phyloP scores from a whole-genome alignment of 2,329 filamentous ascomycete genomes.

The Fusarium pseudocircinatum region DNA sequence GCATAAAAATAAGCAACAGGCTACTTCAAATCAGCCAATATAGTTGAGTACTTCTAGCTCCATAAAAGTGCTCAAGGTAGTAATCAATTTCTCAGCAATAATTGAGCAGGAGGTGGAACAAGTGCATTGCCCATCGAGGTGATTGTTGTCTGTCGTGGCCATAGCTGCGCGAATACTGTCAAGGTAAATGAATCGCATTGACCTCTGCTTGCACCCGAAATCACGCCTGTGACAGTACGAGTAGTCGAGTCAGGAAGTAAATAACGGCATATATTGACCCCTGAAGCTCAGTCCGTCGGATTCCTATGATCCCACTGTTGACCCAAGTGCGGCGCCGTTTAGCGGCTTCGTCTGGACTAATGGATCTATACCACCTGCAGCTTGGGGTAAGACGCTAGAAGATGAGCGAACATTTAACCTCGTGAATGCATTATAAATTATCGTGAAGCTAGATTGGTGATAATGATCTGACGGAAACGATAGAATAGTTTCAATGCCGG shows the following conservation, averaged over 20 bases:
- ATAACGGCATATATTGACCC: slow-evolving; percentile 20
- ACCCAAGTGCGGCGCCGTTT: slow-evolving; percentile 20
- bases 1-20: background rate
- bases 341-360: slow-evolving; percentile 18
- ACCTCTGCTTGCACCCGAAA: slow-evolving; percentile 32
- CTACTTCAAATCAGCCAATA: slow-evolving; percentile 11
- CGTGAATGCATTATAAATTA: slow-evolving; percentile 4
- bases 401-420: slow-evolving; percentile 18
- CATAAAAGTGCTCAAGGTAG: background rate
- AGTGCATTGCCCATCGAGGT: background rate
- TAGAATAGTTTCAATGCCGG: slow-evolving; percentile 1
- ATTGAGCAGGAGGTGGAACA: background rate
- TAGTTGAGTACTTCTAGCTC: slow-evolving; percentile 14
- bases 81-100: slow-evolving; percentile 17
- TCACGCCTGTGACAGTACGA: slow-evolving; percentile 23
- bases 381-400: slow-evolving; percentile 40
- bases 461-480: background rate
- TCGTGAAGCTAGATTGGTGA: slow-evolving; percentile 4
- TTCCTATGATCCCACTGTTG: slow-evolving; percentile 9
- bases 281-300: slow-evolving; percentile 9
- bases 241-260: slow-evolving; percentile 26
- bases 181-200: slow-evolving; percentile 29
- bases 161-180: slow-evolving; percentile 24
- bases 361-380: slow-evolving; percentile 27
- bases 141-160: slow-evolving; percentile 18